Conservation (phyloP, 2,329 filamentous ascomycete genomes). For the Epichloe sp. region DNA sequence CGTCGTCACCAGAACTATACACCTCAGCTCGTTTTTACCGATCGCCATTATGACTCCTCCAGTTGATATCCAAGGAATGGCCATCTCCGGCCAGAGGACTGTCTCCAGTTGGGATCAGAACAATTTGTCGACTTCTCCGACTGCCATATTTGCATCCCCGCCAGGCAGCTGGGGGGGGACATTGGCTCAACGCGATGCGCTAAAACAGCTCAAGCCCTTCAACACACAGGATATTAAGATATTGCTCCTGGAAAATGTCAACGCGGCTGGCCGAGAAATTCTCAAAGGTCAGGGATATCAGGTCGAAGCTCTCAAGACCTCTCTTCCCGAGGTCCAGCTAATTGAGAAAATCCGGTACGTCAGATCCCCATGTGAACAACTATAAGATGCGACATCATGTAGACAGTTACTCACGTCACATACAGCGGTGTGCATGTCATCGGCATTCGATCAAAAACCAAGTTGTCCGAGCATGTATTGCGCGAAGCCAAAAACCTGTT, state of each 20-base stretch:
- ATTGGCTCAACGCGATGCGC: constrained; percentile 23
- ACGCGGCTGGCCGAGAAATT: constrained; percentile 75
- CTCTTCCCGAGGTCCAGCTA: constrained; percentile 80
- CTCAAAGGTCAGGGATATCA: constrained; percentile 82
- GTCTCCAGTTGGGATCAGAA: constrained; percentile 42
- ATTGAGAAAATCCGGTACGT: constrained; percentile 89
- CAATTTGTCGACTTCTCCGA: constrained; percentile 60
- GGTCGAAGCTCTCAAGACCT: constrained; percentile 82
- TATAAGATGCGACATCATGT: background rate
- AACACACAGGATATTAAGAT: constrained; percentile 95
- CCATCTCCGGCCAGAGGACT: constrained; percentile 20
- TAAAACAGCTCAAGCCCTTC: constrained; percentile 86
- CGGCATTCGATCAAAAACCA: constrained; percentile 96
- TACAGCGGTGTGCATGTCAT: constrained; percentile 86
- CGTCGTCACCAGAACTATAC: background rate
- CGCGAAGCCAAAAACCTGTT: constrained; percentile 86
- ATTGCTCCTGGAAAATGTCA: constrained; percentile 88
- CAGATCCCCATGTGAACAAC: background rate
- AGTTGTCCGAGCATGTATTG: constrained; percentile 74
- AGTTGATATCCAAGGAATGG: constrained; percentile 32
- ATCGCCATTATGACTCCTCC: constrained; percentile 25
- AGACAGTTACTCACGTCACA: constrained; percentile 2
- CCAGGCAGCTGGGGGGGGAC: constrained; percentile 45
- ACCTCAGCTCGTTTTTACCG: background rate
- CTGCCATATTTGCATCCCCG: constrained; percentile 61